Percentiles rank a stretch among this genome's conserved stretches.
These are phyloP conservation scores for Castanea mollissima DNA, from an alignment of 306 rosid genomes.

Conservation along the genomic window DNA sequence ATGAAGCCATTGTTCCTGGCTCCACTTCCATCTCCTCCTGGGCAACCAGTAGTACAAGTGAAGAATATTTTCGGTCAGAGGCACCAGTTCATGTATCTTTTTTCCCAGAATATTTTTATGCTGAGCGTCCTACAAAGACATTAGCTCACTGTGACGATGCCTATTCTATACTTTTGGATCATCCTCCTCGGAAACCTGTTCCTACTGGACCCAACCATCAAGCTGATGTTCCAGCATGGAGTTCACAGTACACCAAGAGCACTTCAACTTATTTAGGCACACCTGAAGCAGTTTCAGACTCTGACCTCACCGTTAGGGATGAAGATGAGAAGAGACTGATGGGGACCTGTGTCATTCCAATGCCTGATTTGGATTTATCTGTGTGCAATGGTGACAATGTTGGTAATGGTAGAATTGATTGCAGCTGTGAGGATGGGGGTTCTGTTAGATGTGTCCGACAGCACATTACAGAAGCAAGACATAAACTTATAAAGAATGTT, in stretches of 20 bases:
- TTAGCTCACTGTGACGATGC: conserved; percentile 57
- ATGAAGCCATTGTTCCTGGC: conserved; percentile 44
- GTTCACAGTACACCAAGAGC: conserved; percentile 6
- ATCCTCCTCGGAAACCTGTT: conserved; percentile 65
- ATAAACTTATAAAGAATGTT: conserved; percentile 36
- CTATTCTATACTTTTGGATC: conserved; percentile 58
- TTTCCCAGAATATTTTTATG: conserved; percentile 53
- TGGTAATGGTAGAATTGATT: conserved; percentile 69
- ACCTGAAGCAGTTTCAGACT: conserved; percentile 26
- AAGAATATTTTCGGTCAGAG: conserved; percentile 38
- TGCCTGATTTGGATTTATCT: conserved; percentile 53
- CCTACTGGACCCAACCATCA: conserved; percentile 69
- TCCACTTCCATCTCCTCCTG: conserved; percentile 49
- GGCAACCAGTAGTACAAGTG: conserved; percentile 36
- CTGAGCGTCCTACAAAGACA: conserved; percentile 57
- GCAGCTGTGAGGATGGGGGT: conserved; percentile 61
- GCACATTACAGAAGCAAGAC: conserved; percentile 68
- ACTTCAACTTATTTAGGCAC: conserved; percentile 1
- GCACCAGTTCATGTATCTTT: conserved; percentile 42
- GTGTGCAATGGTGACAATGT: conserved; percentile 10
- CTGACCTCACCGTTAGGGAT: conserved; percentile 20
- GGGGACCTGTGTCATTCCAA: conserved; percentile 73
- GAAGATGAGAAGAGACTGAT: conserved; percentile 43
- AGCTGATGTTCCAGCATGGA: conserved; percentile 67
- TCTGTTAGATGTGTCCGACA: conserved; percentile 65